Conservation (phyloP, 2,329 filamentous ascomycete species). For the Cyanodermella asteris region DNA sequence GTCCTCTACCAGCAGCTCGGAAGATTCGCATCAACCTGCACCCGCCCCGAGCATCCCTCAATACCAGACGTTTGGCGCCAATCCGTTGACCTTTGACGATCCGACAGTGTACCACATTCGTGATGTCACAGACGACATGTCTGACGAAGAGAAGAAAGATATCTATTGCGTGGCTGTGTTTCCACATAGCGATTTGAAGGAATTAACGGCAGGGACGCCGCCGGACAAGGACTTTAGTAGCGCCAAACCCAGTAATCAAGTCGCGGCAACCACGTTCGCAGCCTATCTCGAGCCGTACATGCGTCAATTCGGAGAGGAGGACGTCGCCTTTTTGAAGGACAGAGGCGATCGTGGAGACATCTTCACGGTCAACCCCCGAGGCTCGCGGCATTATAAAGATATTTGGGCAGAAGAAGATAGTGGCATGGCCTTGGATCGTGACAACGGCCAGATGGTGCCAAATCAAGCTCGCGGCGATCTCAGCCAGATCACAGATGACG, state of each 20-base stretch:
- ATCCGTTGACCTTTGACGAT: constrained; percentile 76
- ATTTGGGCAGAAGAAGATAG: constrained; percentile 91
- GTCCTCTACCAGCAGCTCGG: constrained; percentile 16
- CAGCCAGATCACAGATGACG: constrained; percentile 66
- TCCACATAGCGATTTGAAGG: constrained; percentile 55
- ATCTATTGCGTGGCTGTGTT: constrained; percentile 77
- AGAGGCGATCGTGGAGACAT: constrained; percentile 63
- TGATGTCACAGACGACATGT: constrained; percentile 50
- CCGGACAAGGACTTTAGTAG: constrained; percentile 92
- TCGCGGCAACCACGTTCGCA: constrained; percentile 83
- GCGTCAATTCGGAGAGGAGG: constrained; percentile 72
- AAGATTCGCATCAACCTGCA: constrained; percentile 34
- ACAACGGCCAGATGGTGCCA: constrained; percentile 39
- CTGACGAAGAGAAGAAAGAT: constrained; percentile 62
- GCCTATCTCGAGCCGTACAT: constrained; percentile 84
- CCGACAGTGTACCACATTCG: constrained; percentile 89
- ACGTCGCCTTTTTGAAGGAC: constrained; percentile 79
- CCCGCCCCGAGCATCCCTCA: constrained; percentile 43
- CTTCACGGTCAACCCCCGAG: constrained; percentile 69
- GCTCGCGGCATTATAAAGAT: constrained; percentile 68
- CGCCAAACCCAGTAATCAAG: constrained; percentile 81
- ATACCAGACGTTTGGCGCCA: constrained; percentile 74
- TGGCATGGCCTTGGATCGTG: constrained; percentile 50
- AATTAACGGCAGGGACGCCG: constrained; percentile 70
- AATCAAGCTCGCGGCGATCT: constrained; percentile 73